Conservation (phyloP, 441 rosid species). For the Sinapis alba region DNA sequence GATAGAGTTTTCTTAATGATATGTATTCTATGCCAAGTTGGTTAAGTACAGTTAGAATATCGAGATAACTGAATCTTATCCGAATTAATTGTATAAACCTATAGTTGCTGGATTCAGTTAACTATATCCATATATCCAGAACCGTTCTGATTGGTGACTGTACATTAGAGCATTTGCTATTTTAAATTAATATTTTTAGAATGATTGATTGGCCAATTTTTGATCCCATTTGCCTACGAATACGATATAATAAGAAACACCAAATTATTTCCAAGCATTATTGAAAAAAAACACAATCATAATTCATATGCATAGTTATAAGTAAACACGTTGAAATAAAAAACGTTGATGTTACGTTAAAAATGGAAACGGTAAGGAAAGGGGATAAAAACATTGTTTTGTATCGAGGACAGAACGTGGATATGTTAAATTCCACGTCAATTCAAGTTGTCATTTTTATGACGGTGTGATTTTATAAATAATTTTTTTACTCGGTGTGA, state of each 20-base stretch:
- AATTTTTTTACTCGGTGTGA: not conserved
- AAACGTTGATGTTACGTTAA: not conserved
- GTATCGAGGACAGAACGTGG: slow-evolving; percentile 27
- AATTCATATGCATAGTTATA: not conserved
- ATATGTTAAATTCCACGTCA: slow-evolving; percentile 12
- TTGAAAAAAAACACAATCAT: slow-evolving; percentile 13
- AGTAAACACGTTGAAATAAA: too few species aligned
- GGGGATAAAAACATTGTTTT: slow-evolving; percentile 22
- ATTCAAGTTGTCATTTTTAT: slow-evolving; percentile 2
- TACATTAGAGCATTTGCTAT: not conserved
- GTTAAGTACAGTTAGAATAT: not conserved
- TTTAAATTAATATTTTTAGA: not conserved
- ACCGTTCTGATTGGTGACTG: not conserved
- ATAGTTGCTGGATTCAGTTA: slow-evolving; percentile 20
- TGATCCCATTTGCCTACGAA: not conserved
- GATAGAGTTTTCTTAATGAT: too few species aligned
- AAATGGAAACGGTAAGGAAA: slow-evolving; percentile 13
- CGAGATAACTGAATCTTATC: slow-evolving; percentile 27
- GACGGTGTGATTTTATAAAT: not conserved
- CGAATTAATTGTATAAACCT: slow-evolving; percentile 15
- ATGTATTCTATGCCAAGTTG: too few species aligned
- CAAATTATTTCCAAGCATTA: not conserved
- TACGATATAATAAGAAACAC: not conserved
- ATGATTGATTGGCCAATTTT: not conserved
- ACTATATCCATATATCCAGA: slow-evolving; percentile 3